Evolutionary conservation across 208 protist genomes (phyloP).

Genomic region (Zelonia costaricensis): DNA sequence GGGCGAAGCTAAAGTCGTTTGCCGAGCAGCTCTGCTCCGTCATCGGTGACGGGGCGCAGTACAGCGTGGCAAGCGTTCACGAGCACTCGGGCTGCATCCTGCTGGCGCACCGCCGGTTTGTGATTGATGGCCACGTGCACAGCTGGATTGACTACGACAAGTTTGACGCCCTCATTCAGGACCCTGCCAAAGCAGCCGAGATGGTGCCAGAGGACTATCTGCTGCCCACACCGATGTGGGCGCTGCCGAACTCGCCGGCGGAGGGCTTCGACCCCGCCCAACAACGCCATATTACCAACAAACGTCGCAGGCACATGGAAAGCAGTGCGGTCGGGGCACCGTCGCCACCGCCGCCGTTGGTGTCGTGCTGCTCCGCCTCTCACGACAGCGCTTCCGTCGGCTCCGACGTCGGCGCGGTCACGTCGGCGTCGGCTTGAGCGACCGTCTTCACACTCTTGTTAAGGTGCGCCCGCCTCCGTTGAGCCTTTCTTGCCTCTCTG

Average conservation of each 20-base stretch:
- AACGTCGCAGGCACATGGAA: slow-evolving; percentile 37
- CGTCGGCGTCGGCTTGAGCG: too few relatives aligned
- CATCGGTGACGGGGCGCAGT: slow-evolving; percentile 61
- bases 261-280: slow-evolving; percentile 91
- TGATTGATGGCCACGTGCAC: slow-evolving; percentile 58
- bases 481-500: too few relatives aligned
- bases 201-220: slow-evolving; percentile 77
- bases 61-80: slow-evolving; percentile 81
- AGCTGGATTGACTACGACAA: slow-evolving; percentile 92
- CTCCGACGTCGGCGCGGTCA: too few relatives aligned
- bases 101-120: slow-evolving; percentile 76
- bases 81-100: slow-evolving; percentile 91
- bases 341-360: not conserved
- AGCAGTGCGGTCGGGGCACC: not conserved
- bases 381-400: not conserved
- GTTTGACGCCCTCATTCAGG: slow-evolving; percentile 59
- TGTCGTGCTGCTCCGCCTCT: not conserved
- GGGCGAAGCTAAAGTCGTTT: slow-evolving; percentile 85
- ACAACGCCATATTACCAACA: slow-evolving; percentile 60
- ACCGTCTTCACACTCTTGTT: too few relatives aligned
- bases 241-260: slow-evolving; percentile 48
- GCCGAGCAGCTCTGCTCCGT: slow-evolving; percentile 54
- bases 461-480: too few relatives aligned
- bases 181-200: slow-evolving; percentile 26
- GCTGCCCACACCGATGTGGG: slow-evolving; percentile 76